A percentile compares a stretch with the other conserved stretches of the same genome.
phyloP scores from a whole-genome alignment of 2,329 filamentous ascomycete genomes.

The Diaporthe amygdali region DNA sequence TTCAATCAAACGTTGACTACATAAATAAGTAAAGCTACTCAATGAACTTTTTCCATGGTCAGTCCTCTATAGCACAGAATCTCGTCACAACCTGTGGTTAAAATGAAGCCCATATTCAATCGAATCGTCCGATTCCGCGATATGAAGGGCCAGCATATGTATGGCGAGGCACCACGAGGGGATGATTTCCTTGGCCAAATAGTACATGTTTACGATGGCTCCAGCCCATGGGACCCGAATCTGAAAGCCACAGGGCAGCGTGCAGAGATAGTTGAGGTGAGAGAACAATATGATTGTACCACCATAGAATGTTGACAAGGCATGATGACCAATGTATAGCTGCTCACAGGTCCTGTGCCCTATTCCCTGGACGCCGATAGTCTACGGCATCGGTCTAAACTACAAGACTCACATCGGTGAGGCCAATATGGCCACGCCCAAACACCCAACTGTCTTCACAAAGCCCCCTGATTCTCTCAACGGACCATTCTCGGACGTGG shows the following conservation, averaged over 20 bases:
- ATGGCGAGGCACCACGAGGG: not conserved
- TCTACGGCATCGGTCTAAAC: conserved; percentile 15
- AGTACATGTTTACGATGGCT: not conserved
- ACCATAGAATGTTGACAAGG: no score
- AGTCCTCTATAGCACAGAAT: no score
- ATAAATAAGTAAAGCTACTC: no score
- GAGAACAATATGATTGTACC: no score
- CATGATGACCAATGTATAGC: no score
- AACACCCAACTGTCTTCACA: not conserved
- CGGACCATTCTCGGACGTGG: not conserved
- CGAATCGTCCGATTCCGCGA: not conserved
- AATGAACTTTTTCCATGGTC: no score
- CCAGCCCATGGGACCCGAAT: not conserved
- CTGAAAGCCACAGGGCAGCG: not conserved
- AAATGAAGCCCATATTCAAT: not conserved
- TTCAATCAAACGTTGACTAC: no score
- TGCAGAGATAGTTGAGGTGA: not conserved
- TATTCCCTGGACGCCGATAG: not conserved
- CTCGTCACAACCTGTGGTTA: not conserved
- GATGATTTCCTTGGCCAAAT: not conserved
- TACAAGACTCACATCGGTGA: not conserved
- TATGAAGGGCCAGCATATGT: not conserved
- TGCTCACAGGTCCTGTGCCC: not conserved
- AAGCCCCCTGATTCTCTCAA: conserved; percentile 8
- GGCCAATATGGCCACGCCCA: not conserved